These are phyloP conservation scores for Magnaporthales sp. DNA, from an alignment of 2,329 filamentous ascomycete genomes.

Conservation along the genomic window DNA sequence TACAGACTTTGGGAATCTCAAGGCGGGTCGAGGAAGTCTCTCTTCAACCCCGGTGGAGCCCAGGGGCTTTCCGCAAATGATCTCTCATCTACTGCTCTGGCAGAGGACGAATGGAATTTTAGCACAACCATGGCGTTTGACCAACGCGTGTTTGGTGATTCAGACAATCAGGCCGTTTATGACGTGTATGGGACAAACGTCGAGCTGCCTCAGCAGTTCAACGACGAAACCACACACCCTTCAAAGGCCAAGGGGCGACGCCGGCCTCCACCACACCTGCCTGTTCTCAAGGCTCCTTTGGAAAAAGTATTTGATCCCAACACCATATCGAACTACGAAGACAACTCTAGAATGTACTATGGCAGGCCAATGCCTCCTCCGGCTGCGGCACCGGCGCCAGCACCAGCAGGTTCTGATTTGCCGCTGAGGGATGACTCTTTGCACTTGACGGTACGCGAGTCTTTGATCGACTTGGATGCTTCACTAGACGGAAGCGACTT, in stretches of 20 bases:
- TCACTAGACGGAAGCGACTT: constrained; percentile 47
- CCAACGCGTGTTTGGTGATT: constrained; percentile 41
- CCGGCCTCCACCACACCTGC: constrained; percentile 48
- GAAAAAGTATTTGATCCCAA: constrained; percentile 61
- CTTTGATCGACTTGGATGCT: constrained; percentile 55
- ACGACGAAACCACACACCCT: constrained; percentile 40
- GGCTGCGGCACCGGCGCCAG: constrained; percentile 24
- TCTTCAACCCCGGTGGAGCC: constrained; percentile 52
- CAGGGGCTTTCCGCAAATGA: constrained; percentile 38
- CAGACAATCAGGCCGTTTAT: constrained; percentile 49
- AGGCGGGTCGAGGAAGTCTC: constrained; percentile 60
- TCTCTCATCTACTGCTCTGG: constrained; percentile 32
- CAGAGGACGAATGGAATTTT: constrained; percentile 59
- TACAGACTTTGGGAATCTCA: constrained; percentile 70
- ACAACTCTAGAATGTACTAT: constrained; percentile 55
- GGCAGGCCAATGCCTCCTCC: constrained; percentile 33
- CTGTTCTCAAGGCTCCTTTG: constrained; percentile 48
- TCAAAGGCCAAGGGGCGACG: constrained; percentile 43
- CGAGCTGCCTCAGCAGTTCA: constrained; percentile 37
- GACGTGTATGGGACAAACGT: constrained; percentile 48
- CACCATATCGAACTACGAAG: constrained; percentile 55
- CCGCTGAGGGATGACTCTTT: constrained; percentile 49
- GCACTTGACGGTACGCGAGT: constrained; percentile 47
- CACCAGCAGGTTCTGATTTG: constrained; percentile 41
- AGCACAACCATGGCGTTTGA: constrained; percentile 59